phyloP scores from a whole-genome alignment of 1,284 basidiomycete species.

The Tylopilus microsporus region DNA sequence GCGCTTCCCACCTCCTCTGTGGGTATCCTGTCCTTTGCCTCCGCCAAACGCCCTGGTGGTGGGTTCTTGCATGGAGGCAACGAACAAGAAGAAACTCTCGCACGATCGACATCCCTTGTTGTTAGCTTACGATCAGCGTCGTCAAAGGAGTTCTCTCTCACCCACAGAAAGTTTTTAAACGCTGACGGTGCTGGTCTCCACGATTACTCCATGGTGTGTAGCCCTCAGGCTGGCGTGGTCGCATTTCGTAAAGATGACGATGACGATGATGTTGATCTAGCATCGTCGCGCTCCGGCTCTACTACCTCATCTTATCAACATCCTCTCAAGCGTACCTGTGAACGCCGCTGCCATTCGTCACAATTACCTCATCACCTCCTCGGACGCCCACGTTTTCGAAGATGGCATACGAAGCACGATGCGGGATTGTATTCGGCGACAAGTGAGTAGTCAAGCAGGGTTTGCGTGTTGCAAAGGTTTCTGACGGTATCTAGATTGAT shows the following conservation, averaged over 20 bases:
- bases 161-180: constrained; percentile 34
- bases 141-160: constrained; percentile 41
- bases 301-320: constrained; percentile 40
- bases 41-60: constrained; percentile 44
- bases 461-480: not conserved
- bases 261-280: constrained; percentile 18
- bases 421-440: constrained; percentile 31
- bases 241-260: constrained; percentile 45
- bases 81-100: constrained; percentile 45
- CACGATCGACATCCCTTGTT: constrained; percentile 43
- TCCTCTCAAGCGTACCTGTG: constrained; percentile 44
- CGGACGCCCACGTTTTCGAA: constrained; percentile 35
- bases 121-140: constrained; percentile 38
- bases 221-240: constrained; percentile 43
- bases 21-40: constrained; percentile 46
- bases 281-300: constrained; percentile 9
- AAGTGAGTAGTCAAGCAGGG: constrained; percentile 23
- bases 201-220: constrained; percentile 49
- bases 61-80: constrained; percentile 45
- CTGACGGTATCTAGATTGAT: not conserved
- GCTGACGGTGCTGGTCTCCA: constrained; percentile 39
- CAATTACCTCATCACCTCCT: constrained; percentile 36
- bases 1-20: constrained; percentile 30
- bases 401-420: constrained; percentile 39
- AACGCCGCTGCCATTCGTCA: constrained; percentile 41